These are phyloP conservation scores for Candida tetrigidarum DNA, from an alignment of 1,139 yeast species.

Conservation along the genomic window DNA sequence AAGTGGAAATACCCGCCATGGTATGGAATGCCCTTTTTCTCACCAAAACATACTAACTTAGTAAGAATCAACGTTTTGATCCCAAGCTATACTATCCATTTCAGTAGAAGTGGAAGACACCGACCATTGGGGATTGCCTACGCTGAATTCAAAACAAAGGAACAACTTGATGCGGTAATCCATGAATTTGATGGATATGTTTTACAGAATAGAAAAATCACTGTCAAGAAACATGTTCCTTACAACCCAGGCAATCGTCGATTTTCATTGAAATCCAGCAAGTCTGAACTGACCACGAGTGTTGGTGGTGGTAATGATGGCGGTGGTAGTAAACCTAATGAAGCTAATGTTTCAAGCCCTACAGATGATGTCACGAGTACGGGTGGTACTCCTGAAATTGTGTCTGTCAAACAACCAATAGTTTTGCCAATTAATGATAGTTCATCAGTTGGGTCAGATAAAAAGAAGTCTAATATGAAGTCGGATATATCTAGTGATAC, in stretches of 20 bases:
- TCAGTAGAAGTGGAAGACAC: slow-evolving; percentile 40
- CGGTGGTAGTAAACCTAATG: not conserved
- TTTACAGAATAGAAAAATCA: slow-evolving; percentile 42
- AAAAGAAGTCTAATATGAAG: not conserved
- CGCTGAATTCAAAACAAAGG: slow-evolving; percentile 57
- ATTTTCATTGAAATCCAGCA: slow-evolving; percentile 6
- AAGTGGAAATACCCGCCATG: slow-evolving; percentile 10
- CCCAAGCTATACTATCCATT: slow-evolving; percentile 58
- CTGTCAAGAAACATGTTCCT: slow-evolving; percentile 44
- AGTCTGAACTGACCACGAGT: not conserved
- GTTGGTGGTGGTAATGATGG: not conserved
- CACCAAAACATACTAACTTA: slow-evolving; percentile 15
- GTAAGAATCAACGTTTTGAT: slow-evolving; percentile 47
- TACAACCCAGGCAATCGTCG: slow-evolving; percentile 30
- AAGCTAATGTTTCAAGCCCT: too few species aligned
- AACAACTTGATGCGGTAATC: slow-evolving; percentile 53
- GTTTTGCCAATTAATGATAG: slow-evolving; percentile 5
- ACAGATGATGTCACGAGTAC: not conserved
- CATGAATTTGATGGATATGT: slow-evolving; percentile 41
- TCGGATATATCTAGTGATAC: slow-evolving; percentile 45
- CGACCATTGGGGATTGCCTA: slow-evolving; percentile 67
- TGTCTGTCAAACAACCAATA: not conserved
- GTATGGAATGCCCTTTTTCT: not conserved
- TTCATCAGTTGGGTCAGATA: slow-evolving; percentile 3
- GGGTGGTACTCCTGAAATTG: not conserved